Percentiles rank a stretch among this genome's conserved stretches.
phyloP scores from a whole-genome alignment of 768 basidiomycete species.

The Leucosporidium yakuticum region DNA sequence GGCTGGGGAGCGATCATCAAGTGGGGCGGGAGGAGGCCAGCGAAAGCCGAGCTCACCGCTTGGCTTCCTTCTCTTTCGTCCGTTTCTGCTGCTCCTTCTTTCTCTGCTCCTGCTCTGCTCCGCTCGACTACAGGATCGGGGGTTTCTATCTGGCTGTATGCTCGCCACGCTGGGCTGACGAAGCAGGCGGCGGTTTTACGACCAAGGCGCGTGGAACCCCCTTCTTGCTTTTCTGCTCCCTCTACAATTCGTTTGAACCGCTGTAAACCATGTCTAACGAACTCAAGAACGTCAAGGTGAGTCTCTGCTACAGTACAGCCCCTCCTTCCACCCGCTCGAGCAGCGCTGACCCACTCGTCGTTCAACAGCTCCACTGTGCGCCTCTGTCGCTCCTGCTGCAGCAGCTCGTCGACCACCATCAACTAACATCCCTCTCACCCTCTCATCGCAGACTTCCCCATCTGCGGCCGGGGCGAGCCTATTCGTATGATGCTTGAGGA shows the following conservation, averaged over 20 bases:
- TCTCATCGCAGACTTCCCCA: conserved; percentile 15
- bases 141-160: too few relatives aligned
- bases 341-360: background rate
- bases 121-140: too few relatives aligned
- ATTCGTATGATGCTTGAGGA: conserved; percentile 13
- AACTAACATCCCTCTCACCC: background rate
- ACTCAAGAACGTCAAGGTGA: background rate
- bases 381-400: background rate
- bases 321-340: background rate
- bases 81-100: too few relatives aligned
- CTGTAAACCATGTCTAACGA: too few relatives aligned
- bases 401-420: background rate
- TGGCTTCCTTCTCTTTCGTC: background rate
- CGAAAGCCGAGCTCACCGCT: background rate
- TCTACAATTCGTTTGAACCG: too few relatives aligned
- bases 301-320: background rate
- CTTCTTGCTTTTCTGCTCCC: too few relatives aligned
- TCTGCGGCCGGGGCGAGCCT: conserved; percentile 16
- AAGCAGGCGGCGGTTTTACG: too few relatives aligned
- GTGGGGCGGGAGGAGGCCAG: background rate
- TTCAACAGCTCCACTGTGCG: background rate
- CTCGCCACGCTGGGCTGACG: too few relatives aligned
- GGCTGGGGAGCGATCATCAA: background rate
- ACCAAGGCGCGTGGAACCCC: too few relatives aligned
- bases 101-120: too few relatives aligned